Percentiles rank a stretch among this genome's conserved stretches.
These are phyloP conservation scores for Mucor racemosus DNA, from an alignment of 371 early-diverging fungal species.

Conservation along the genomic window DNA sequence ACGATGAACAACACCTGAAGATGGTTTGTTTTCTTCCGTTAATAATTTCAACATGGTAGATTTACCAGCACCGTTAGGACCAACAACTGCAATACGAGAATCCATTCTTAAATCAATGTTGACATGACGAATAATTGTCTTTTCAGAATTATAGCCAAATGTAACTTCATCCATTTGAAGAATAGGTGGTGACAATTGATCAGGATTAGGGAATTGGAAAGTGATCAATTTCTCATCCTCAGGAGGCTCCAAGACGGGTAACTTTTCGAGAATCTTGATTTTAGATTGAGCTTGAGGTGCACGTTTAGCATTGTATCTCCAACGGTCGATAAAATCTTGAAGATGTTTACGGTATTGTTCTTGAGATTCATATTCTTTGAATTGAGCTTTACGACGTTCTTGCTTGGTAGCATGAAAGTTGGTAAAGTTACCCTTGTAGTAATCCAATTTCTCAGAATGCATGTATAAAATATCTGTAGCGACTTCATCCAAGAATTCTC, in stretches of 20 bases:
- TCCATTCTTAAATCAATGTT: constrained; percentile 95
- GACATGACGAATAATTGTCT: constrained; percentile 77
- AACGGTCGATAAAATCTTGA: constrained; percentile 98
- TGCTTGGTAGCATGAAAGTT: constrained; percentile 88
- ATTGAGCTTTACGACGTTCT: constrained; percentile 88
- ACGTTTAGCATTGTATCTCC: constrained; percentile 98
- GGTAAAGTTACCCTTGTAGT: constrained; percentile 95
- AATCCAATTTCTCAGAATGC: constrained; percentile 90
- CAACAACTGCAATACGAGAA: constrained; percentile 95
- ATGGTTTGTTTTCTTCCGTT: constrained; percentile 82
- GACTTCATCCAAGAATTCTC: constrained; percentile 96
- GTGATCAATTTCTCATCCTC: constrained; percentile 84
- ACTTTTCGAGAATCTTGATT: constrained; percentile 97
- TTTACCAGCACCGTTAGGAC: constrained; percentile 90
- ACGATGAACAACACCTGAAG: constrained; percentile 80
- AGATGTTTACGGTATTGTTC: constrained; percentile 91
- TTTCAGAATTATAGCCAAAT: constrained; percentile 82
- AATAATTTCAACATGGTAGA: constrained; percentile 91
- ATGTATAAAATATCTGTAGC: constrained; percentile 96
- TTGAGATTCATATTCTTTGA: constrained; percentile 95
- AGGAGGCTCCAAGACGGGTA: constrained; percentile 91
- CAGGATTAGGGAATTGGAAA: constrained; percentile 93
- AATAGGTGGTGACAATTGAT: constrained; percentile 86
- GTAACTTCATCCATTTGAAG: constrained; percentile 91
- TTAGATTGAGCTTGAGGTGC: constrained; percentile 98